Evolutionary conservation across 1,139 yeast species (phyloP), one percentile per base, ranked within the genome.

Genomic region (Scheffersomyces parashehatae): DNA sequence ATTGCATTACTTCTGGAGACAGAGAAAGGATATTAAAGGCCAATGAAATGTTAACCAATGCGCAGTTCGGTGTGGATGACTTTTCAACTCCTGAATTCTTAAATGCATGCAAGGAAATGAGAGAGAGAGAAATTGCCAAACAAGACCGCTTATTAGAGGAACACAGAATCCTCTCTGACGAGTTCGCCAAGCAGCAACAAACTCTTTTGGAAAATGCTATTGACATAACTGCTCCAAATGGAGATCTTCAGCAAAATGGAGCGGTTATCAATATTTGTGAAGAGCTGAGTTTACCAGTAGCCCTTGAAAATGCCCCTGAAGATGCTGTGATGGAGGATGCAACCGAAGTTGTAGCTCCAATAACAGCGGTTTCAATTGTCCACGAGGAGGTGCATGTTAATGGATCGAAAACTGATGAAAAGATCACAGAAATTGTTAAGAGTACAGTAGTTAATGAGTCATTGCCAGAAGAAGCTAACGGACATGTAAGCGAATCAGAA

Each of bases 21-120:
- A 77, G 98, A 39, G 99, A 93, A 49, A 71, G 96, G 41, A 72
- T 85, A 11, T 76, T 91, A 45, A 90, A 88, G 61, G 97, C 98
- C 0, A 88, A 93, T 48, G 99, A 95, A 64, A 90, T 95, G 98
- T 78, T 82, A 59, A 95, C 98, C 8, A 91, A 93, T 67, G 97
- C 97, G 0, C 96, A 90, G 64, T 95, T 95, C 60, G 96, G 95
- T 9, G 79, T 93, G 42, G 99, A 95, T 56, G 99, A 95, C 50
- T 83, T 91, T 53, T 81, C 85, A 38, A 76, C 81, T 14, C 83
- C 90, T 1, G 88, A 82, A 42, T 85, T 93, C 50, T 62, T 85
- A 36, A 77, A 77, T 44, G 88, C 91, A 40, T 93, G 98, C 69
- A 83, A 79, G 50, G 86, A 81, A 29, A 73, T 91, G 60, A 78